Base-by-base conservation (phyloP, 345 rosid genomes). In the Lepidium aucheri region DNA sequence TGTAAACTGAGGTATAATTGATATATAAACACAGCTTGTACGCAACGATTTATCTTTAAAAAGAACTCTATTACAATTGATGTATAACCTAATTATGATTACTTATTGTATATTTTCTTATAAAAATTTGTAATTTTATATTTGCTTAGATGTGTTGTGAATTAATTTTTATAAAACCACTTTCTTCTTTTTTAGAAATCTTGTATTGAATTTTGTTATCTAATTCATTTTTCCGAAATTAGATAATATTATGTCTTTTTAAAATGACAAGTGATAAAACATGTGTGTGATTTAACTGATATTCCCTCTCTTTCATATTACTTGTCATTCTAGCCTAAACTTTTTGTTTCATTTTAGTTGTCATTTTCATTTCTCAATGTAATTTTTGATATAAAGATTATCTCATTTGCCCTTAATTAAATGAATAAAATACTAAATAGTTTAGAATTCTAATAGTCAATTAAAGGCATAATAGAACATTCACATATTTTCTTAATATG, bases 11-110 rank as follows among this genome's bases (percentile, higher is more conserved):
- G 47, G 15, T 20, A 28, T 42, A 33, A 18, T 52, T 65, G 13
- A 60, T 17, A 13, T 51, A 13, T 51, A 60, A 70, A 10, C 74
- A 61, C 44, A 70, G 45, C 68, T 62, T 70, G 74, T 62, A 62
- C 69, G 69, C 63, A 70, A 70, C 69, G 6, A 35, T 34, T 24
- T 15, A 26, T 71, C 79, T 71, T 73, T 65, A 42, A 9, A 20
- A 32, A 9, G 18, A 41, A 69, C 44, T 68, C 9, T 49, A 5
- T 59, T 41, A 60, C 6, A 28, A 6, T 69, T 51, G 38, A 50
- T 50, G 12, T 32, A 7, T 32, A 7, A 51, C 51, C 60, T 59
- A 60, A 51, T 40, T 58, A 38, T 15, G 32, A 24, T 57, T 44
- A 30, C 0, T 41, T 8, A 53, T 42, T 8, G 34, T 13, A 39